These are phyloP conservation scores for Fusarium mexicanum DNA, from an alignment of 2,329 filamentous ascomycete genomes.

Conservation along the genomic window DNA sequence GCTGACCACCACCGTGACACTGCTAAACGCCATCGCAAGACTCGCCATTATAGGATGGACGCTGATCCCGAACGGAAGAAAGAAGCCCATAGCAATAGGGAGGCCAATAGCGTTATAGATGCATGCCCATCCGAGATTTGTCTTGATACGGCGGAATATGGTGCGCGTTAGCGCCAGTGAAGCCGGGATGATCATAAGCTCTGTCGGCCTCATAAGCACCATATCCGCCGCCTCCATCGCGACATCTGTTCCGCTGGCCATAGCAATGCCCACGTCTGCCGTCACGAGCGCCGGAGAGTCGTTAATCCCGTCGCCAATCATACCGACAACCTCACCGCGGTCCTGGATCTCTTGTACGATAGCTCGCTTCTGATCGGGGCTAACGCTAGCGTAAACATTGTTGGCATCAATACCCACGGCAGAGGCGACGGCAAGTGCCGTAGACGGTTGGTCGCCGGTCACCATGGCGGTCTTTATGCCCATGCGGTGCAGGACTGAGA, in stretches of 20 bases:
- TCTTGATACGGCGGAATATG: slow-evolving; percentile 92
- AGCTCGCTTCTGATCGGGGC: slow-evolving; percentile 88
- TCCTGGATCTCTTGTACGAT: slow-evolving; percentile 83
- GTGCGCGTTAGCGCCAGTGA: slow-evolving; percentile 83
- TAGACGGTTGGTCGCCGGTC: slow-evolving; percentile 88
- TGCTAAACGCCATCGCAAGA: slow-evolving; percentile 91
- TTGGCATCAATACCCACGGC: slow-evolving; percentile 81
- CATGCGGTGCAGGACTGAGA: slow-evolving; percentile 84
- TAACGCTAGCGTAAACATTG: slow-evolving; percentile 84
- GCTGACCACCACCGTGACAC: slow-evolving; percentile 87
- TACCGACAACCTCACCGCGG: slow-evolving; percentile 82
- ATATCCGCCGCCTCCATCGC: slow-evolving; percentile 97
- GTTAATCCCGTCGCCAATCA: slow-evolving; percentile 99
- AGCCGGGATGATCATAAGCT: slow-evolving; percentile 92
- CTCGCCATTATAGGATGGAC: slow-evolving; percentile 95
- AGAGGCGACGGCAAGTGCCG: slow-evolving; percentile 83
- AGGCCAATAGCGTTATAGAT: slow-evolving; percentile 91
- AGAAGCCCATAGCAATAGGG: slow-evolving; percentile 96
- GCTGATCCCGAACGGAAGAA: slow-evolving; percentile 86
- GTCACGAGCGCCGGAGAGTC: slow-evolving; percentile 95
- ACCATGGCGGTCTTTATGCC: slow-evolving; percentile 90
- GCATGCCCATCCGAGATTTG: slow-evolving; percentile 93
- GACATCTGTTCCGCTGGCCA: slow-evolving; percentile 92
- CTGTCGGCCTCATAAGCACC: slow-evolving; percentile 91
- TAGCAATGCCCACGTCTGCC: slow-evolving; percentile 91